Base-by-base conservation (phyloP, 169 alveolate genomes). In the Perkinsus olseni region DNA sequence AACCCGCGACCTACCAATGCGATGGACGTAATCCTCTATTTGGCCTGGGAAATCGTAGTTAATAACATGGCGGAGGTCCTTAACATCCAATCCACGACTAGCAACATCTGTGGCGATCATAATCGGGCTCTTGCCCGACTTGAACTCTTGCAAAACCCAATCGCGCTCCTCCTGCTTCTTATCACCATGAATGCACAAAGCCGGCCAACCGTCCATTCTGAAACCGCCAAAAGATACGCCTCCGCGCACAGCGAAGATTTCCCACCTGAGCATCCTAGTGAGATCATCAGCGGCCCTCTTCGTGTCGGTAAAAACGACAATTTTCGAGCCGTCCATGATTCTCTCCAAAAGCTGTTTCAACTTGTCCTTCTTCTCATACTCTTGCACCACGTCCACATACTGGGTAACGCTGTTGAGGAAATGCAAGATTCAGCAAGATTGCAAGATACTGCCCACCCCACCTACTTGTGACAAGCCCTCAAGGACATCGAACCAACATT, bases 81-180 rank as follows among this genome's bases (percentile, higher is more conserved):
- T 98, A 74, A 99, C 99, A 95, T 99, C 99, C 91, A 99, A 95
- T 37, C 99, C 99, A 93, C 99, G 97, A 45, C 99, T 97, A 24
- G 99, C 99, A 6, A 99, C 99, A 95, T 99, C 99, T 0, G 99
- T 99, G n/a, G 99, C 99, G 74, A 99, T 98, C 97, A 95, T 96
- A 92, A 99, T 98, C 74, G 99, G 99, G 51, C 97, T 96, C 74
- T 97, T 96, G 51, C 99, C 99, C 39, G 96, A 95, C 96, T 98
- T 98, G 96, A 99, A 99, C 74, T 98, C 99, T 92, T 97, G 97
- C 95, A 99, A 95, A 28, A 98, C 99, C 98, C 97, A 95, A 82
- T 96, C 96, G 93, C 99, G 95, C 93, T 98, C 98, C 92, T 97
- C 97, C 96, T 98, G 99, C 94, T 97, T 97, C 97, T 98, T 98